Conservation (phyloP, 345 rosid species). For the Nasturtium officinale region DNA sequence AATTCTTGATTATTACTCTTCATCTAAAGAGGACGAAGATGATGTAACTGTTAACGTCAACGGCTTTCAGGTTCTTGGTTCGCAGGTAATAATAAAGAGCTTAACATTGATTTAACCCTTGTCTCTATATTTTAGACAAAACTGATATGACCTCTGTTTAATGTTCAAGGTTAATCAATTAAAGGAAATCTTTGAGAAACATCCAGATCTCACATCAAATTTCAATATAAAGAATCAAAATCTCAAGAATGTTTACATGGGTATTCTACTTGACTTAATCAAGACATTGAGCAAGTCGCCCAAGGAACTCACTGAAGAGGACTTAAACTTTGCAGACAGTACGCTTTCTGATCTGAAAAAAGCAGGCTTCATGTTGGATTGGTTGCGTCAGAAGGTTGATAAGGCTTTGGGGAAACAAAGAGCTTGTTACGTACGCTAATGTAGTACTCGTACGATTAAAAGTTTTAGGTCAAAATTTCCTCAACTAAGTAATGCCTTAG, state of each 20-base stretch:
- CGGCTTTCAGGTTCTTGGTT: conserved; percentile 10
- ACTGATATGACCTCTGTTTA: neutral
- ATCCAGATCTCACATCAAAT: conserved; percentile 16
- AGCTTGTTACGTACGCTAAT: neutral
- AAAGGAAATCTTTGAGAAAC: conserved; percentile 12
- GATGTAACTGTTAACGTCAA: neutral
- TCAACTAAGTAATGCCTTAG: neutral
- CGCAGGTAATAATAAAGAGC: conserved; percentile 3
- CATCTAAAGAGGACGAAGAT: neutral
- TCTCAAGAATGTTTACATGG: conserved; percentile 8
- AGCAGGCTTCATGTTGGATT: conserved; percentile 20
- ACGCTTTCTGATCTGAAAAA: conserved; percentile 18
- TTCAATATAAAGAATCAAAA: neutral
- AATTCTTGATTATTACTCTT: neutral
- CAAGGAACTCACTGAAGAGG: conserved; percentile 3
- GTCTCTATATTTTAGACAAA: neutral
- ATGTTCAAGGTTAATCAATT: neutral
- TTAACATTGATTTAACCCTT: neutral
- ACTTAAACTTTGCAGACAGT: neutral
- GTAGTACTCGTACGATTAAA: neutral
- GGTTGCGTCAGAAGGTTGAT: conserved; percentile 20
- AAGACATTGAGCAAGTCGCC: conserved; percentile 4
- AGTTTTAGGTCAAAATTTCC: neutral
- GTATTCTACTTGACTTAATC: neutral
- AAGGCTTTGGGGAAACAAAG: conserved; percentile 6